Conservation (phyloP, 192 early-diverging fungal species). For the Coemansia sp. region DNA sequence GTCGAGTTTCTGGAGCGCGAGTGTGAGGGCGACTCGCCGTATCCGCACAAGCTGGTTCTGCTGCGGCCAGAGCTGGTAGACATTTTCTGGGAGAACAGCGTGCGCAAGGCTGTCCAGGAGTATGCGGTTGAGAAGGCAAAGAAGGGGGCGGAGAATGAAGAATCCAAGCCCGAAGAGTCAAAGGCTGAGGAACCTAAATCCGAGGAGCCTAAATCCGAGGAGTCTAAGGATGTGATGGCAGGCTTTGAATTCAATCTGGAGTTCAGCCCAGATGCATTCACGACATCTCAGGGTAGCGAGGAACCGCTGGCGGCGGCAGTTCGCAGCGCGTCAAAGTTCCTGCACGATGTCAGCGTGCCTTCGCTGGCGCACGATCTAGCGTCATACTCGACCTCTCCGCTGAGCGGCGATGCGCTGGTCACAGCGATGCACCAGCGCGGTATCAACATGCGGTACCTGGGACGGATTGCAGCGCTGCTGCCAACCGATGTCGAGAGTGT, state of each 20-base stretch:
- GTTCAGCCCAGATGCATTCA: conserved; percentile 63
- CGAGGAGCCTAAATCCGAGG: neutral
- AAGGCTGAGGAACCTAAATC: conserved; percentile 7
- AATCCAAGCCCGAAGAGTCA: neutral
- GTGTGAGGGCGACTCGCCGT: conserved; percentile 57
- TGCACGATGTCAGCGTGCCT: conserved; percentile 66
- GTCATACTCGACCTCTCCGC: conserved; percentile 69
- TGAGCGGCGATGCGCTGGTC: conserved; percentile 74
- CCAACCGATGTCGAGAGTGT: conserved; percentile 34
- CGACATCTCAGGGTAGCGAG: conserved; percentile 40
- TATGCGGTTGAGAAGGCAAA: conserved; percentile 37
- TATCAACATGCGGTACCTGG: conserved; percentile 97
- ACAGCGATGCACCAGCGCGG: conserved; percentile 88
- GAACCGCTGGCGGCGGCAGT: conserved; percentile 58
- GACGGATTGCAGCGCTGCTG: conserved; percentile 66
- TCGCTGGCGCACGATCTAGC: conserved; percentile 58
- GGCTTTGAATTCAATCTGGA: conserved; percentile 55
- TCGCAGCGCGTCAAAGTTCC: conserved; percentile 74
- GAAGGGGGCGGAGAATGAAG: conserved; percentile 19
- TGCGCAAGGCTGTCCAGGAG: conserved; percentile 59
- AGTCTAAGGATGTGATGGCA: conserved; percentile 23
- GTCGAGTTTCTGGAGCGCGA: conserved; percentile 81
- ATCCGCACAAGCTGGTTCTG: conserved; percentile 84
- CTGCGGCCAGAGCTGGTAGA: conserved; percentile 86
- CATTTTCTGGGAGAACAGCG: conserved; percentile 78